These are phyloP conservation scores for Candida maesae DNA, from an alignment of 805 yeast genomes.

Conservation along the genomic window DNA sequence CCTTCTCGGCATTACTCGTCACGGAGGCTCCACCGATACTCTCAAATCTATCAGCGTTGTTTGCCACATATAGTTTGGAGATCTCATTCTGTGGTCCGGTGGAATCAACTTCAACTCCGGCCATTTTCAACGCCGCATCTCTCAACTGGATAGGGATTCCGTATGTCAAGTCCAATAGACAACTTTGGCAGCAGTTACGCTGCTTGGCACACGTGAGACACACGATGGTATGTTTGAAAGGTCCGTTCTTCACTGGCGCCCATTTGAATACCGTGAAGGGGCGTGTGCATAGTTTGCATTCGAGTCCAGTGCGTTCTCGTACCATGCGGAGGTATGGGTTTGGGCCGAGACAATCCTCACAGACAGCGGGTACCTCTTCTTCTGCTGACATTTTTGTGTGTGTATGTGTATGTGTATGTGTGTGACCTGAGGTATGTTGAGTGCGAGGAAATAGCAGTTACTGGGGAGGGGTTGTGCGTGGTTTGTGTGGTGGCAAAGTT, in stretches of 20 bases:
- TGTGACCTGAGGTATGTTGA: no score
- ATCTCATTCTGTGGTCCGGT: constrained; percentile 48
- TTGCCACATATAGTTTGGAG: constrained; percentile 53
- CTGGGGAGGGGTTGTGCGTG: neutral
- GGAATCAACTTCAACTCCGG: constrained; percentile 42
- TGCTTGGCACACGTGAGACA: constrained; percentile 79
- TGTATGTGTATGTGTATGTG: no score
- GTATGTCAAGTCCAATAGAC: constrained; percentile 77
- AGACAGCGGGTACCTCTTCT: constrained; percentile 52
- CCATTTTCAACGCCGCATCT: constrained; percentile 75
- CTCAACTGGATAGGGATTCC: constrained; percentile 77
- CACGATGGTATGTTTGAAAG: constrained; percentile 58
- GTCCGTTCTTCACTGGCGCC: constrained; percentile 46
- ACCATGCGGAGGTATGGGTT: constrained; percentile 66
- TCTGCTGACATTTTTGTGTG: constrained; percentile 5
- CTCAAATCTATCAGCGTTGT: constrained; percentile 36
- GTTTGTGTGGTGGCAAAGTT: neutral
- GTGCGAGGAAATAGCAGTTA: no score
- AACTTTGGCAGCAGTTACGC: constrained; percentile 82
- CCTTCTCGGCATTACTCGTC: constrained; percentile 35
- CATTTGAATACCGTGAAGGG: constrained; percentile 82
- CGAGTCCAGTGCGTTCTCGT: constrained; percentile 66
- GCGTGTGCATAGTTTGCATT: constrained; percentile 80
- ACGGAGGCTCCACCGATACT: constrained; percentile 35
- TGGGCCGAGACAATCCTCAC: constrained; percentile 70